Evolutionary conservation across 2,329 filamentous ascomycete genomes (phyloP), one percentile per base, ranked within the genome.

Genomic region (Calonectria ilicicola): DNA sequence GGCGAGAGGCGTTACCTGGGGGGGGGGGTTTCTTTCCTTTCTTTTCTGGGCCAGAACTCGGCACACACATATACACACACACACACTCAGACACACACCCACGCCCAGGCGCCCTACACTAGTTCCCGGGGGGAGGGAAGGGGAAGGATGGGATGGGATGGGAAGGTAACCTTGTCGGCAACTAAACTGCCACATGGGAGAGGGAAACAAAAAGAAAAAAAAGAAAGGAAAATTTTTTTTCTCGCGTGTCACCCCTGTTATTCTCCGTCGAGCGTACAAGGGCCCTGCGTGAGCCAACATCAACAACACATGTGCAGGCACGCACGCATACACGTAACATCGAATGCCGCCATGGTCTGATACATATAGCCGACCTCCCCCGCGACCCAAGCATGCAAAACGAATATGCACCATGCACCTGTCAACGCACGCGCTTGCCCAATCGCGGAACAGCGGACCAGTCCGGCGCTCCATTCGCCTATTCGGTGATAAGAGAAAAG

Each of bases 401-500:
- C 53, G 32, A 60, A 40, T 23, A 60, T 60, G 53, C 53, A 58
- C 14, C 21, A 40, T 58, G 53, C 53, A 60, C 32, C 53, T 60
- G 53, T 60, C 53, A 60, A 60, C 53, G 23, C 21, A 27, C 23
- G 7, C 21, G 17, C 14, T 47, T 12, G 40, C 23, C 56, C 69
- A 67, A 67, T 67, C 65, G 56, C 29, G 53, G 35, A 60, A 15
- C 32, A 60, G 23, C n/a, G 32, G 19, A 60, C 14, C 21, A 60
- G 12, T 35, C 53, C 53, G 53, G 40, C 32, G 23, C 53, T 27
- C 32, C 53, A 60, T 40, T 60, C 21, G 21, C 26, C 38, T 21
- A 40, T 40, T 47, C 26, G 8, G 69, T n/a, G 69, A 51, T 7
- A 68, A 69, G 70, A 65, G 70, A 44, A 46, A 69, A 72, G 65